Evolutionary conservation across 2,329 filamentous ascomycete species (phyloP).

Genomic region (Mycosphaerella arachidis): DNA sequence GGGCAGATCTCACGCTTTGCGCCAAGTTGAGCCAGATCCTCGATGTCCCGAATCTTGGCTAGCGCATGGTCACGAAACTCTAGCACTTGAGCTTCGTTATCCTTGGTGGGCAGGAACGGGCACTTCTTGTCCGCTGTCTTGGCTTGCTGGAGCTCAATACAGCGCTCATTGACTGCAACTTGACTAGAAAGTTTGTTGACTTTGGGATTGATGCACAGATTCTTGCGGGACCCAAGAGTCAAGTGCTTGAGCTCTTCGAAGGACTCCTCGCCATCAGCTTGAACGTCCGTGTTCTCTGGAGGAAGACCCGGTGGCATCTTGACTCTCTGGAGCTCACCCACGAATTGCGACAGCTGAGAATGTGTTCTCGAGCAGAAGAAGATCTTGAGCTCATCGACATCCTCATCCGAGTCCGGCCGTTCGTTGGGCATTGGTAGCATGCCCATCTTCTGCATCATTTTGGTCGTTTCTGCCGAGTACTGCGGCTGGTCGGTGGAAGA

Average conservation of each 20-base stretch:
- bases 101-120: conserved; percentile 70
- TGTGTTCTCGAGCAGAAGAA: conserved; percentile 92
- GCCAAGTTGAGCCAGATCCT: conserved; percentile 77
- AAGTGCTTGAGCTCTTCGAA: conserved; percentile 70
- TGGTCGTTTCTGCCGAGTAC: conserved; percentile 66
- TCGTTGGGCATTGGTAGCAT: conserved; percentile 38
- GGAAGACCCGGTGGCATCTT: conserved; percentile 65
- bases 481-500: conserved; percentile 11
- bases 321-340: conserved; percentile 76
- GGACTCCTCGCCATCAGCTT: conserved; percentile 21
- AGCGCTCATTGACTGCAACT: conserved; percentile 88
- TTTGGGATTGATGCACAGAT: conserved; percentile 81
- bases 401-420: conserved; percentile 39
- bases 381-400: conserved; percentile 70
- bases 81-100: conserved; percentile 65
- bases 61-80: conserved; percentile 81
- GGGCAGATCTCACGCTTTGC: conserved; percentile 79
- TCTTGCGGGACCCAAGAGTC: conserved; percentile 79
- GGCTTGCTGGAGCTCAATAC: conserved; percentile 81
- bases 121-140: conserved; percentile 63
- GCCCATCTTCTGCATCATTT: conserved; percentile 61
- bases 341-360: conserved; percentile 85
- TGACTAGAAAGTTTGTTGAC: conserved; percentile 66
- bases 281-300: conserved; percentile 12
- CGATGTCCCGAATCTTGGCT: conserved; percentile 85